phyloP scores from a whole-genome alignment of 192 early-diverging fungal species.

The Linnemannia elongata region DNA sequence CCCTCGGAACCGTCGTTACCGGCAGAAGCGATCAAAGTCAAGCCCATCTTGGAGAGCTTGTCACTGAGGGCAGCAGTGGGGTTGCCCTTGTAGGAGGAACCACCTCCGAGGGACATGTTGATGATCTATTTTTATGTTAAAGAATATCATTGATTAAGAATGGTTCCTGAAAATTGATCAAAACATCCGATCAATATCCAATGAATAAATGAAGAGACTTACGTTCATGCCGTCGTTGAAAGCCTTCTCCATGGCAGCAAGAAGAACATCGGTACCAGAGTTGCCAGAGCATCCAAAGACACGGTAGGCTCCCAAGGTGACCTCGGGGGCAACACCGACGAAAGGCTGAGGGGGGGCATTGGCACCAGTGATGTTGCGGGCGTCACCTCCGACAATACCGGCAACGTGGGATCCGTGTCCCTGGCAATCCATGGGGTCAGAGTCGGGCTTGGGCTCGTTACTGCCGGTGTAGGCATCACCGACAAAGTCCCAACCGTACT shows the following conservation, averaged over 20 bases:
- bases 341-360: constrained; percentile 55
- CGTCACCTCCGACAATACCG: constrained; percentile 80
- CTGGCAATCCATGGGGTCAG: constrained; percentile 71
- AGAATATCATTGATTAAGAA: not conserved
- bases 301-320: constrained; percentile 84
- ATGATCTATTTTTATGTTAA: constrained; percentile 61
- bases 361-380: constrained; percentile 51
- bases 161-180: not conserved
- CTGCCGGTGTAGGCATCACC: constrained; percentile 56
- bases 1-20: constrained; percentile 84
- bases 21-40: constrained; percentile 75
- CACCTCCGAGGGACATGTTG: constrained; percentile 77
- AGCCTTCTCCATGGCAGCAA: constrained; percentile 83
- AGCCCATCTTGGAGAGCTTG: constrained; percentile 62
- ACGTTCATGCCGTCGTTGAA: constrained; percentile 78
- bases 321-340: constrained; percentile 88
- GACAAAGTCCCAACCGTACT: constrained; percentile 74
- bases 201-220: constrained; percentile 58
- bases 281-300: constrained; percentile 84
- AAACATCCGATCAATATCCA: constrained; percentile 36
- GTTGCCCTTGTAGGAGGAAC: constrained; percentile 67
- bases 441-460: constrained; percentile 59
- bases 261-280: constrained; percentile 77
- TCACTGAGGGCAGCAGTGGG: constrained; percentile 63
- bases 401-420: constrained; percentile 78